Evolutionary conservation across 2,329 filamentous ascomycete genomes (phyloP).

Genomic region (Phialophora verrucosa): DNA sequence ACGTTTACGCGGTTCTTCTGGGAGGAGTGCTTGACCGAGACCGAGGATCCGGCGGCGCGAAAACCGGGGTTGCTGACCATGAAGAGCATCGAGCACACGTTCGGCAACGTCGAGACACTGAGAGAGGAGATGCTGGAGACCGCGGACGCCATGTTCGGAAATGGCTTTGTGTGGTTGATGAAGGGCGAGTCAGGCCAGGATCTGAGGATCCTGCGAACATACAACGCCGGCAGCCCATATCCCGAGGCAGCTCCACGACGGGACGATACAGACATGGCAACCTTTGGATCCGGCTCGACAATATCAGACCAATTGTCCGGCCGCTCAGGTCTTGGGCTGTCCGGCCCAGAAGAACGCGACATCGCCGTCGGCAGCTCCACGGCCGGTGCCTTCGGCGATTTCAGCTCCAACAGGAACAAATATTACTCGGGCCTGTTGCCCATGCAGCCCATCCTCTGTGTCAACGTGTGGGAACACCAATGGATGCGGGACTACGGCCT

Average conservation of each 20-base stretch:
- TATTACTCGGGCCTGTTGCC: conserved; percentile 29
- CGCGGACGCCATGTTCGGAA: conserved; percentile 90
- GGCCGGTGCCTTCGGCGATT: conserved; percentile 40
- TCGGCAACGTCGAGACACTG: conserved; percentile 83
- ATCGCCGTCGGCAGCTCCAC: conserved; percentile 24
- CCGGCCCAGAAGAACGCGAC: conserved; percentile 17
- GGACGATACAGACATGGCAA: conserved; percentile 57
- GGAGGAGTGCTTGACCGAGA: conserved; percentile 46
- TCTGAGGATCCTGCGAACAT: conserved; percentile 78
- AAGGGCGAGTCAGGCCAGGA: conserved; percentile 57
- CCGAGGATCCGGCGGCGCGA: conserved; percentile 24
- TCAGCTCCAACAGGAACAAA: conserved; percentile 30
- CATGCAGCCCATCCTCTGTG: conserved; percentile 70
- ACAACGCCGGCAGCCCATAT: conserved; percentile 89
- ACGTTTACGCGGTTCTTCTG: conserved; percentile 77
- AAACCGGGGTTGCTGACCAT: conserved; percentile 32
- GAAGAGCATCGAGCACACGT: conserved; percentile 68
- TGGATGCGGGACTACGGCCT: conserved; percentile 84
- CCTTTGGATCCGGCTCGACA: conserved; percentile 42
- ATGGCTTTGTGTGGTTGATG: conserved; percentile 96
- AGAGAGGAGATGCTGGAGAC: conserved; percentile 78
- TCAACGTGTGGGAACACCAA: conserved; percentile 96
- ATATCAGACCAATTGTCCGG: conserved; percentile 31
- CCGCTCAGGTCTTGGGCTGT: conserved; percentile 8
- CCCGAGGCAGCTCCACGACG: conserved; percentile 81